Evolutionary conservation across 1,284 basidiomycete genomes (phyloP).

Genomic region (Naganishia liquefaciens): DNA sequence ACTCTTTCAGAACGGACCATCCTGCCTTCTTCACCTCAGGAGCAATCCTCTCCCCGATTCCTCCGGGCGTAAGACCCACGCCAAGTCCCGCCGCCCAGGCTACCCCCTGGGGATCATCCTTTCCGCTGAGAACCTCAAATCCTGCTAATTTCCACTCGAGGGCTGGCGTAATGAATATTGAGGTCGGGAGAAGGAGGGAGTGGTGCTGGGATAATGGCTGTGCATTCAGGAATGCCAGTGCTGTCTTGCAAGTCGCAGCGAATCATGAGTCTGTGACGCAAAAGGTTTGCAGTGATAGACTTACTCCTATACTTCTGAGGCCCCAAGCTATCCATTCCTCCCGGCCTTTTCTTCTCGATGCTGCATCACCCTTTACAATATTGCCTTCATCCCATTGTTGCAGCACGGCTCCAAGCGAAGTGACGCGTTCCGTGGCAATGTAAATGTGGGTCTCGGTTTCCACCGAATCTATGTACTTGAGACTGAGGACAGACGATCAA

Average conservation of each 20-base stretch:
- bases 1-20: slow-evolving; percentile 83
- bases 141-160: slow-evolving; percentile 97
- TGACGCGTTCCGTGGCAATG: slow-evolving; percentile 91
- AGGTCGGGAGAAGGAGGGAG: slow-evolving; percentile 68
- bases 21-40: slow-evolving; percentile 92
- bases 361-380: slow-evolving; percentile 53
- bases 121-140: slow-evolving; percentile 76
- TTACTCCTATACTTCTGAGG: slow-evolving; percentile 80
- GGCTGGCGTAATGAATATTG: slow-evolving; percentile 76
- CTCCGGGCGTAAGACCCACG: slow-evolving; percentile 66
- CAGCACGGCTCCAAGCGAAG: slow-evolving; percentile 70
- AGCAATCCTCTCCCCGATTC: slow-evolving; percentile 61
- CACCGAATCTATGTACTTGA: slow-evolving; percentile 90
- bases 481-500: slow-evolving; percentile 42
- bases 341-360: slow-evolving; percentile 54
- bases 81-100: slow-evolving; percentile 60
- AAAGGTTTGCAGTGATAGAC: slow-evolving; percentile 48
- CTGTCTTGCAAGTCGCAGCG: slow-evolving; percentile 62
- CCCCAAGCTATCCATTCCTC: slow-evolving; percentile 96
- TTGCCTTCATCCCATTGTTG: slow-evolving; percentile 59
- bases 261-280: not conserved
- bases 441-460: slow-evolving; percentile 85
- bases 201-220: slow-evolving; percentile 84
- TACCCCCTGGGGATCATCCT: slow-evolving; percentile 49
- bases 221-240: slow-evolving; percentile 87